Evolutionary conservation across 345 rosid species (phyloP).

Genomic region (Aquilaria sinensis): DNA sequence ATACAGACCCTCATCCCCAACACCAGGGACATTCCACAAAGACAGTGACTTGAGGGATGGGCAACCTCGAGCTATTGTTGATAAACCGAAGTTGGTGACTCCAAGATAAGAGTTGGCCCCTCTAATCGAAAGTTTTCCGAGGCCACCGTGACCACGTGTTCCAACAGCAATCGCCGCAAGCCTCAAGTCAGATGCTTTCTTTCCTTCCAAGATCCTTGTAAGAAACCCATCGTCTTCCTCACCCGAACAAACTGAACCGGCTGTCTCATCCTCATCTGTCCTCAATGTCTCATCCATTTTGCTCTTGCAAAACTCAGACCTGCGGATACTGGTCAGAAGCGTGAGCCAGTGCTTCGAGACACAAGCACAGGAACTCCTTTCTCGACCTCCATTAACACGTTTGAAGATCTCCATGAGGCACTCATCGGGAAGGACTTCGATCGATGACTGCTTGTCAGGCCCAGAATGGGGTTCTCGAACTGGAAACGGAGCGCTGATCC

Average conservation of each 20-base stretch:
- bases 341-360: slow-evolving; percentile 72
- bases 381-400: slow-evolving; percentile 42
- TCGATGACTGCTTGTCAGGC: slow-evolving; percentile 35
- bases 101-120: slow-evolving; percentile 44
- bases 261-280: slow-evolving; percentile 10
- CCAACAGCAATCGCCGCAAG: slow-evolving; percentile 72
- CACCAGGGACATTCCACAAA: slow-evolving; percentile 54
- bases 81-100: slow-evolving; percentile 51
- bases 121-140: slow-evolving; percentile 60
- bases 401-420: slow-evolving; percentile 74
- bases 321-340: slow-evolving; percentile 45
- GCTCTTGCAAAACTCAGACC: slow-evolving; percentile 31
- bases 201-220: slow-evolving; percentile 63
- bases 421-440: slow-evolving; percentile 66
- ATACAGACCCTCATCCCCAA: slow-evolving; percentile 51
- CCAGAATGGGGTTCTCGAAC: slow-evolving; percentile 20
- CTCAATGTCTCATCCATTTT: slow-evolving; percentile 6
- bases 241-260: slow-evolving; percentile 19
- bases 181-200: slow-evolving; percentile 66
- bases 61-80: slow-evolving; percentile 52
- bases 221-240: slow-evolving; percentile 50
- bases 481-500: slow-evolving; percentile 31
- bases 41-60: slow-evolving; percentile 61
- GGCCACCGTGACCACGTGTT: slow-evolving; percentile 53
- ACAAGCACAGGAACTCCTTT: slow-evolving; percentile 49